A percentile compares a stretch with the other conserved stretches of the same genome.
Evolutionary conservation across 805 yeast species (phyloP).

Genomic region (Yamadazyma paraphyllophila): DNA sequence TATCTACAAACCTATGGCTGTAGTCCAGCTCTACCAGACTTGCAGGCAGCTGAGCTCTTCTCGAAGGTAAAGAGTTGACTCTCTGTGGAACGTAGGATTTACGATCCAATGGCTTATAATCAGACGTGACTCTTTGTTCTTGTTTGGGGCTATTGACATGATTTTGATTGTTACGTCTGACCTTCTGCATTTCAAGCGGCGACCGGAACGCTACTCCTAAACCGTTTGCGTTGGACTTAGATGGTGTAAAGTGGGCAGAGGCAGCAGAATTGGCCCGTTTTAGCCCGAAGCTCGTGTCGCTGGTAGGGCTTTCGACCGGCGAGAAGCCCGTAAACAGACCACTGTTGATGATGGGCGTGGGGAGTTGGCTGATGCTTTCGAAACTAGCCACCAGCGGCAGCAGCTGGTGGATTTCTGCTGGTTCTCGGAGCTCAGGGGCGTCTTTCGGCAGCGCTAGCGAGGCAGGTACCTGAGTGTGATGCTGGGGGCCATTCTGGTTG

Average conservation of each 20-base stretch:
- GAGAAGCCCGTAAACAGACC: slow-evolving; percentile 19
- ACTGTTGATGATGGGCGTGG: slow-evolving; percentile 41
- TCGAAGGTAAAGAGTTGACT: not conserved
- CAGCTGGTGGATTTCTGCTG: not conserved
- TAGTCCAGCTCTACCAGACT: not conserved
- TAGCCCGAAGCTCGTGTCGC: not conserved
- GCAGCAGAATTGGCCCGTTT: not conserved
- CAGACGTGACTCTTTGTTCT: slow-evolving; percentile 23
- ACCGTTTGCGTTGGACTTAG: not conserved
- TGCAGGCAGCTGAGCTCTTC: not conserved
- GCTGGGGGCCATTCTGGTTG: too few relatives aligned
- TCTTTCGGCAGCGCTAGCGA: too few relatives aligned
- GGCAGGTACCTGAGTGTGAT: too few relatives aligned
- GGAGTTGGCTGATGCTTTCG: slow-evolving; percentile 34
- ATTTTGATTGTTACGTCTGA: not conserved
- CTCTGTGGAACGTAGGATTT: slow-evolving; percentile 9
- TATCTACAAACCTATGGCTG: not conserved
- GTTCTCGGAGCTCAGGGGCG: too few relatives aligned
- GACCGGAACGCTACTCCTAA: not conserved
- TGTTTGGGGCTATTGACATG: too few relatives aligned
- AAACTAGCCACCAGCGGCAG: slow-evolving; percentile 2
- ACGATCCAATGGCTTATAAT: slow-evolving; percentile 31
- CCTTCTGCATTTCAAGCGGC: slow-evolving; percentile 5
- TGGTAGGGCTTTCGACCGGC: slow-evolving; percentile 8
- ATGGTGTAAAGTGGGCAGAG: not conserved